Percentiles rank a stretch among this genome's conserved stretches.
Evolutionary conservation across 108 stramenopile genomes (phyloP).

Genomic region (Skeletonema costatum): DNA sequence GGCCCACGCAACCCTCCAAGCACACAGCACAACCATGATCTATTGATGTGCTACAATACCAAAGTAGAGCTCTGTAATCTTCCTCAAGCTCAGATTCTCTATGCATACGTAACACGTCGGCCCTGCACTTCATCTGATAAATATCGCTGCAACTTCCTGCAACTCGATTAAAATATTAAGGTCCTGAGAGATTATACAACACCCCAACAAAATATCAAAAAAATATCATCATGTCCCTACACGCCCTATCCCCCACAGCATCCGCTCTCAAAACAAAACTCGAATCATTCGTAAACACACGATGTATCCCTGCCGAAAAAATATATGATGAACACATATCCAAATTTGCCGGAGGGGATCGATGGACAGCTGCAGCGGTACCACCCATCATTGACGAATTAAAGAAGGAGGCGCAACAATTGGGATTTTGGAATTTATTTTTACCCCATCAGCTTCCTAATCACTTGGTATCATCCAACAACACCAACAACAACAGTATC

Average conservation of each 20-base stretch:
- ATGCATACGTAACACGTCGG: no score
- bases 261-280: constrained; percentile 57
- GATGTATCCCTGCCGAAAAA: constrained; percentile 83
- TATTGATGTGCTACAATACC: no score
- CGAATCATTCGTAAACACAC: constrained; percentile 70
- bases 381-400: constrained; percentile 71
- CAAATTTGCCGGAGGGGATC: constrained; percentile 52
- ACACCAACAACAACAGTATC: not conserved
- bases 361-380: constrained; percentile 70
- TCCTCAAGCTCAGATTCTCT: no score
- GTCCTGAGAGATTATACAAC: no score
- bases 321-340: constrained; percentile 68
- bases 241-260: constrained; percentile 6
- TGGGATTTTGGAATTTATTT: constrained; percentile 93
- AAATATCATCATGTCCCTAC: constrained; percentile 1
- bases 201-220: no score
- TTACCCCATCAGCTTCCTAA: constrained; percentile 57
- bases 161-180: no score
- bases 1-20: not conserved
- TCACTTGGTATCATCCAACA: constrained; percentile 26
- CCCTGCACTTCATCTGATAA: no score
- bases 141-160: no score
- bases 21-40: no score
- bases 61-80: no score
- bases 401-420: constrained; percentile 61